Percentiles rank a stretch among this genome's conserved stretches.
phyloP scores from a whole-genome alignment of 345 rosid genomes.

The Leavenworthia alabamica region DNA sequence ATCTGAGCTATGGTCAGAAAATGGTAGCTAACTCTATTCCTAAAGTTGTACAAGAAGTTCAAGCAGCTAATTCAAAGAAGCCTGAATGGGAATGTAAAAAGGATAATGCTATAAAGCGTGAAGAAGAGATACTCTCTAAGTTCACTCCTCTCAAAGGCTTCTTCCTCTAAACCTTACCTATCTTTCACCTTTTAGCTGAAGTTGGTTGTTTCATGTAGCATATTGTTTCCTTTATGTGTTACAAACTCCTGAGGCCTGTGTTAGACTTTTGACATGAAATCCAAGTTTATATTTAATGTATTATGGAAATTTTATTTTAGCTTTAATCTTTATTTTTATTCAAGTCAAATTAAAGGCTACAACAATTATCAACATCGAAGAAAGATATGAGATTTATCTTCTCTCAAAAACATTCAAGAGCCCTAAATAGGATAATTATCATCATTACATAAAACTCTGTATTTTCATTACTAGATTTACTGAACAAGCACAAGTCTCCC shows the following conservation, averaged over 20 bases:
- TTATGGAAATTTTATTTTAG: neutral
- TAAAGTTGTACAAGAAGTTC: constrained; percentile 50
- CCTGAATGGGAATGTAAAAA: constrained; percentile 54
- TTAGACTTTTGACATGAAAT: neutral
- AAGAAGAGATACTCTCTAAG: constrained; percentile 48
- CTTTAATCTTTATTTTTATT: neutral
- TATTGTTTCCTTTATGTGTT: neutral
- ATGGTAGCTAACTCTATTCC: constrained; percentile 49
- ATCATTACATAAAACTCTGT: constrained; percentile 14
- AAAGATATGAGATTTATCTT: neutral
- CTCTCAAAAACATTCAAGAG: constrained; percentile 1
- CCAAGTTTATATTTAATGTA: neutral
- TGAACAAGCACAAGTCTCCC: constrained; percentile 90
- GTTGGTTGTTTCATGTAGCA: constrained; percentile 1
- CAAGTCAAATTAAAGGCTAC: too few relatives aligned
- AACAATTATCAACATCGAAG: too few relatives aligned
- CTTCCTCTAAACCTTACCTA: constrained; percentile 12
- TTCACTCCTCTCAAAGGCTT: constrained; percentile 55
- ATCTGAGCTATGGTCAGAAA: constrained; percentile 38
- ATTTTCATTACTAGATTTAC: constrained; percentile 31
- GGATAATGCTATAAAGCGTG: constrained; percentile 41
- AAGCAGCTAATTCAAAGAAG: constrained; percentile 42
- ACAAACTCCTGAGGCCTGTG: neutral
- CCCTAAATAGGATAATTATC: neutral
- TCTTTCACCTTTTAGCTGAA: neutral